A percentile compares a stretch with the other conserved stretches of the same genome.
These are phyloP conservation scores for Ambrosia trifida DNA, from an alignment of 129 eudicot species.

Conservation along the genomic window DNA sequence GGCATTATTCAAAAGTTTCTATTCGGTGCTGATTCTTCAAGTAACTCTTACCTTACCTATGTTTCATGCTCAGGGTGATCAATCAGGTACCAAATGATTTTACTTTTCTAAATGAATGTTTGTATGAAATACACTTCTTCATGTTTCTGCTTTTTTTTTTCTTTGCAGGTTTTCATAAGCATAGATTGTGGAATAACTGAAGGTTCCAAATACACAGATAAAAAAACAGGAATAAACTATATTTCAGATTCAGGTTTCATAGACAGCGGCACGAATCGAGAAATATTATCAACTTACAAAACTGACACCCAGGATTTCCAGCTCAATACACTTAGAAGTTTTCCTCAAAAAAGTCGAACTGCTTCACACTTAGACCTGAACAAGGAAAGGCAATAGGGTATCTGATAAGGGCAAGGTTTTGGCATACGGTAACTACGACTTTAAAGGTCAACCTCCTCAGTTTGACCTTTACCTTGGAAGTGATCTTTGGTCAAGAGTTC, in stretches of 20 bases:
- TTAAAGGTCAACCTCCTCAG: conserved; percentile 19
- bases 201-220: conserved; percentile 30
- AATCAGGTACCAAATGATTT: not conserved
- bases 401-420: conserved; percentile 44
- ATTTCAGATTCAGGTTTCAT: conserved; percentile 37
- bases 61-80: conserved; percentile 8
- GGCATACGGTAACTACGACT: conserved; percentile 53
- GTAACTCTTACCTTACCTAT: not conserved
- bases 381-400: conserved; percentile 35
- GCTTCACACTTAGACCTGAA: conserved; percentile 45
- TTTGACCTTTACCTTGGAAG: conserved; percentile 52
- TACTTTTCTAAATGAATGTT: not conserved
- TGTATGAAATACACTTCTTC: not conserved
- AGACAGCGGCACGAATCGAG: conserved; percentile 23
- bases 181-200: conserved; percentile 51
- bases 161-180: conserved; percentile 46
- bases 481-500: conserved; percentile 43
- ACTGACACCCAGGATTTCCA: not conserved
- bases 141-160: not conserved
- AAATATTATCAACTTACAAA: conserved; percentile 10
- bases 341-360: conserved; percentile 49
- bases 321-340: conserved; percentile 42
- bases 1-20: not conserved
- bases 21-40: not conserved
- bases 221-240: conserved; percentile 21